Base-by-base conservation (phyloP, 768 basidiomycete genomes). In the Suillus paluster region DNA sequence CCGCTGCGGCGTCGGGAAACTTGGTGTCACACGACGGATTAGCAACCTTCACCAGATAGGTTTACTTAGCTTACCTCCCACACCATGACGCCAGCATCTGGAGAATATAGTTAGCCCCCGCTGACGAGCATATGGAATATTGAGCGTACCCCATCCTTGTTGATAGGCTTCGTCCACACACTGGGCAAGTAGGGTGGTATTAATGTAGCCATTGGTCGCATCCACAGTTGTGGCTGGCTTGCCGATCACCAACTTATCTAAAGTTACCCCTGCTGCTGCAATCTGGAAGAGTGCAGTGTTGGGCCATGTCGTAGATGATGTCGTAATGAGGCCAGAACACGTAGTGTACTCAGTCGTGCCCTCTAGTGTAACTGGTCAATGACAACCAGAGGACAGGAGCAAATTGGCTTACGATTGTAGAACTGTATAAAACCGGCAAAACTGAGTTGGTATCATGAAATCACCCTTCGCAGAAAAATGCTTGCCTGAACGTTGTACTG, bases 241-340 rank as follows among this genome's bases (percentile, higher is more conserved):
- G 5, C 90, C 90, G 67, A 93, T 89, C 63, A 92, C 85, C 55
- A 92, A 78, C 74, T 93, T 92, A 70, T 82, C 72, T 49, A 85
- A 68, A 3, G 80, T 70, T 10, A 92, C 83, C 23, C 88, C 88
- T 61, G 75, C 83, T 2, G 80, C 79, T 21, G 76, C 73, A 58
- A 85, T 83, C 64, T 84, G 76, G 70, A 85, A 81, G 38, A 85
- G 69, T 0, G 81, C 73, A 0, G 79, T 78, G n/a, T 74, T 56
- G 1, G 84, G 83, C 73, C 72, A 84, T 8, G 67, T 59, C 10
- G 72, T 70, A 9, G 81, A 77, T 1, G 82, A 83, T 5, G 71
- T 50, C 53, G 66, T 71, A 23, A 85, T 67, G 15, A 85, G 75
- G 41, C 69, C 70, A 52, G 67, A 61, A 62, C 80, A 81, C 4